Percentiles rank a stretch among this genome's conserved stretches.
Conservation (phyloP, 148 eudicot genomes). For the Chenopodium quinoa region DNA sequence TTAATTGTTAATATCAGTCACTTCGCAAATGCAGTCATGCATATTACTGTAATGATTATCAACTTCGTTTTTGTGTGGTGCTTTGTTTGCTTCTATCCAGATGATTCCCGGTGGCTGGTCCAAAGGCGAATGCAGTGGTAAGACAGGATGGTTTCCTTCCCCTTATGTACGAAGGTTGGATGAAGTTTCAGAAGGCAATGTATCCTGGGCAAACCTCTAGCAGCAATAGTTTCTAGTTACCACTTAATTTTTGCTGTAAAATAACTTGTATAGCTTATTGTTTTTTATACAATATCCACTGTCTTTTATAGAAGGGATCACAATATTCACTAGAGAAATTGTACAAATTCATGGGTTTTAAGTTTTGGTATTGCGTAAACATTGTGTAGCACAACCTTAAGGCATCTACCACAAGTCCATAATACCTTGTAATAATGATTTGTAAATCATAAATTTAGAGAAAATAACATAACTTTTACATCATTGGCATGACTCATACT, state of each 20-base stretch:
- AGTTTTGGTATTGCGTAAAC: not conserved
- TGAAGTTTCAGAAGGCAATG: conserved; percentile 23
- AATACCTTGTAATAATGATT: too few species aligned
- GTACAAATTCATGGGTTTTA: not conserved
- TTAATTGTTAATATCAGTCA: not conserved
- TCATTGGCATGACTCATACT: too few species aligned
- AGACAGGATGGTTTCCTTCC: conserved; percentile 81
- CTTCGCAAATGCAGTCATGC: not conserved
- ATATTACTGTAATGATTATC: not conserved
- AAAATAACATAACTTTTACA: too few species aligned
- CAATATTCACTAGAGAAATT: not conserved
- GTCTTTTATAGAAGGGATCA: not conserved
- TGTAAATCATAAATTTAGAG: too few species aligned
- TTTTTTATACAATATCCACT: not conserved
- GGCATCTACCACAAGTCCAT: too few species aligned
- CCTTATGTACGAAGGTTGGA: conserved; percentile 58
- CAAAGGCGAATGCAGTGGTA: conserved; percentile 73
- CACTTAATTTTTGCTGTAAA: conserved; percentile 1
- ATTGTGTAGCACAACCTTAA: not conserved
- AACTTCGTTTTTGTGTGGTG: not conserved
- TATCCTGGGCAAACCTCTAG: conserved; percentile 14
- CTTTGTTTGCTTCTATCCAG: not conserved
- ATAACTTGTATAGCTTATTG: conserved; percentile 5
- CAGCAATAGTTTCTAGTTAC: not conserved
- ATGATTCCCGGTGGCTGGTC: conserved; percentile 67